phyloP scores from a whole-genome alignment of 768 basidiomycete genomes.

The Suillus ampliporus region DNA sequence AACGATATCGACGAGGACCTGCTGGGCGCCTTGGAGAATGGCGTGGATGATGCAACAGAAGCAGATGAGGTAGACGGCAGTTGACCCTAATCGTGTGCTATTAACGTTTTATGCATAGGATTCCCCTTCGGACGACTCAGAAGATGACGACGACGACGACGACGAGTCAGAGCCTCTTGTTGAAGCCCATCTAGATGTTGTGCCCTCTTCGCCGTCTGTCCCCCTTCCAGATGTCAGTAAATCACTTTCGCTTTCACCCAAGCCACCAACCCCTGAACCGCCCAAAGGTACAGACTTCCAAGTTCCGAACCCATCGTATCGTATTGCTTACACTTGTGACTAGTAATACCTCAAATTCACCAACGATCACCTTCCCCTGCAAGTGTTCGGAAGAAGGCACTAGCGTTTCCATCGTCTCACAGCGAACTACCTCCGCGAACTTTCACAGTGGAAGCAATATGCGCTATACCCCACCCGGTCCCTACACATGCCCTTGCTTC shows the following conservation, averaged over 20 bases:
- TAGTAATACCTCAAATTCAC: conserved; percentile 29
- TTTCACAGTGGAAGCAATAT: conserved; percentile 89
- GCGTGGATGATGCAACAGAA: conserved; percentile 69
- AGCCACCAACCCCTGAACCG: conserved; percentile 38
- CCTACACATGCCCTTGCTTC: conserved; percentile 89
- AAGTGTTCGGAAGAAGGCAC: conserved; percentile 51
- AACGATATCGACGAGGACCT: conserved; percentile 64
- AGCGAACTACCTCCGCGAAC: conserved; percentile 52
- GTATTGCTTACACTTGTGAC: conserved; percentile 25
- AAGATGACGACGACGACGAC: conserved; percentile 63
- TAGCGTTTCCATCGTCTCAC: conserved; percentile 42
- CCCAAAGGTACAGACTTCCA: conserved; percentile 36
- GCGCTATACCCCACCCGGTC: conserved; percentile 87
- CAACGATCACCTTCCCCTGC: conserved; percentile 61
- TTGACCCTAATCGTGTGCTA: not conserved
- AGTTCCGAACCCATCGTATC: conserved; percentile 5
- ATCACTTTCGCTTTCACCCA: conserved; percentile 22
- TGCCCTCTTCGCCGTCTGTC: conserved; percentile 34
- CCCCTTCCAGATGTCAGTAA: conserved; percentile 27
- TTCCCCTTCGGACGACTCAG: conserved; percentile 64
- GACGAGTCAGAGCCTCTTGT: conserved; percentile 50
- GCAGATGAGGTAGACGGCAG: conserved; percentile 66
- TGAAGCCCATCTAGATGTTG: conserved; percentile 38
- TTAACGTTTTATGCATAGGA: conserved; percentile 45
- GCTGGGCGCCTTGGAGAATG: conserved; percentile 60